These are phyloP conservation scores for Podaxis pistillaris DNA, from an alignment of 768 basidiomycete species.

Conservation along the genomic window DNA sequence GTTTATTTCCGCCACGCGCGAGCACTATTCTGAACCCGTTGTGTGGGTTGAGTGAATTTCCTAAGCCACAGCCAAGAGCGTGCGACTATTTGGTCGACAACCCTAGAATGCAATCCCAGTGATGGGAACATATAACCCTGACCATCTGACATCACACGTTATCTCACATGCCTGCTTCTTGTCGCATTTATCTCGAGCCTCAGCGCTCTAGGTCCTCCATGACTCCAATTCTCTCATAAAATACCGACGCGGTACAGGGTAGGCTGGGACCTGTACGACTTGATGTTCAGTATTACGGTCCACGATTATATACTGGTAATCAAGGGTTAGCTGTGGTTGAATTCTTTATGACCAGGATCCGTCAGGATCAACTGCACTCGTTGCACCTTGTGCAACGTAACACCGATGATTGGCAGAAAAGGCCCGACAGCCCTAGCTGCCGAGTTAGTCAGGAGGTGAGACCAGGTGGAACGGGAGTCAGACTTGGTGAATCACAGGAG, in stretches of 20 bases:
- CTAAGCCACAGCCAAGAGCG: no score
- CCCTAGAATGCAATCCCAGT: background rate
- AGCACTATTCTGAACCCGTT: no score
- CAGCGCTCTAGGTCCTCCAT: background rate
- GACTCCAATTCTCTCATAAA: background rate
- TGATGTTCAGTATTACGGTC: background rate
- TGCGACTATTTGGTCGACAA: background rate
- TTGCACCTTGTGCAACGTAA: constrained; percentile 1
- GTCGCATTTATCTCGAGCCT: background rate
- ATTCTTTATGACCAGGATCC: background rate
- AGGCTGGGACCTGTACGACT: background rate
- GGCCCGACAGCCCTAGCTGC: background rate
- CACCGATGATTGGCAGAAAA: constrained; percentile 1
- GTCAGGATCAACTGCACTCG: constrained; percentile 5
- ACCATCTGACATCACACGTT: background rate
- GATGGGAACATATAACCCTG: constrained; percentile 2
- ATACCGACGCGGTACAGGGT: background rate
- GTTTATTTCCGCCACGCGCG: no score
- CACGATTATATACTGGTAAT: background rate
- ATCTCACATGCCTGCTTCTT: background rate
- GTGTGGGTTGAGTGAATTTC: no score
- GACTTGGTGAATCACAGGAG: background rate
- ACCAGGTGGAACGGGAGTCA: background rate
- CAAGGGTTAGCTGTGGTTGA: background rate
- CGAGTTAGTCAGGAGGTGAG: background rate